Evolutionary conservation across 2,329 filamentous ascomycete genomes (phyloP).

Genomic region (Trichophaea hybrida): DNA sequence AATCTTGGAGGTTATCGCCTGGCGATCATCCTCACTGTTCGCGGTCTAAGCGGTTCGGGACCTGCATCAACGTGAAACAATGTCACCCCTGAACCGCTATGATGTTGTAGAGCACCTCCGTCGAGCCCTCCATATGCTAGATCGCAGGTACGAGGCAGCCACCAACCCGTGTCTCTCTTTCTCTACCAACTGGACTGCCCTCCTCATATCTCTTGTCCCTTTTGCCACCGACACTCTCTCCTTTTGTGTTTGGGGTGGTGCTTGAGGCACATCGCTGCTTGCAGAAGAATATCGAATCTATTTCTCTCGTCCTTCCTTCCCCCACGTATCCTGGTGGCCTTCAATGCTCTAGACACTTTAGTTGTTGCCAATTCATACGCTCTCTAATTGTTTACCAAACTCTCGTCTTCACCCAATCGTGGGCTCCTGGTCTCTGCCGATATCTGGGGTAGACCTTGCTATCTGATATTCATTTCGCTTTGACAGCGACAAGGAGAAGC

Average conservation of each 20-base stretch:
- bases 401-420: not conserved
- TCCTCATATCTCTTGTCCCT: no score
- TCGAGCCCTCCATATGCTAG: not conserved
- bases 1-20: no score
- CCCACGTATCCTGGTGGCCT: not conserved
- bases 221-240: not conserved
- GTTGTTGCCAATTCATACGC: not conserved
- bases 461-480: not conserved
- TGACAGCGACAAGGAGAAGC: not conserved
- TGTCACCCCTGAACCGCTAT: not conserved
- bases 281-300: not conserved
- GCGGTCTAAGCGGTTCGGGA: not conserved
- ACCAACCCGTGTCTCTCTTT: no score
- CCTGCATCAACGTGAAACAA: not conserved
- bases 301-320: not conserved
- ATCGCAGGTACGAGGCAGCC: not conserved
- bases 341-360: not conserved
- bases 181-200: no score
- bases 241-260: not conserved
- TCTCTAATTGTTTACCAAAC: not conserved
- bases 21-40: not conserved
- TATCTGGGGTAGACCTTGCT: not conserved
- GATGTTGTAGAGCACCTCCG: not conserved
- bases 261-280: not conserved
- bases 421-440: not conserved